Percentiles rank a stretch among this genome's conserved stretches.
These are phyloP conservation scores for Epichloe gansuensis DNA, from an alignment of 2,329 filamentous ascomycete species.

Conservation along the genomic window DNA sequence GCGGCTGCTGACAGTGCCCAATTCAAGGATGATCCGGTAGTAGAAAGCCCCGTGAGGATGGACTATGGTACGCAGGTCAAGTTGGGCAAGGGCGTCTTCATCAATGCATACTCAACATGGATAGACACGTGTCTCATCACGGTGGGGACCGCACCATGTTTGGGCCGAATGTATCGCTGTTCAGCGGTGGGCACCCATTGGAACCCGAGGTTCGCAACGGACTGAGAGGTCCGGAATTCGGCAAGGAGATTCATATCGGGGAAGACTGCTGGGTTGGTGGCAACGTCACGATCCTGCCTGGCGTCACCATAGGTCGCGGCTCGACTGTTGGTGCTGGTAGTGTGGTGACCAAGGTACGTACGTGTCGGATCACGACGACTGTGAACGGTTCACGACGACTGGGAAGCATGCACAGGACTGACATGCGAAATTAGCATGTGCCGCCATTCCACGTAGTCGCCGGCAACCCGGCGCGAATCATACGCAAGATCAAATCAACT, in stretches of 20 bases:
- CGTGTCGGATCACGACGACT: conserved; percentile 25
- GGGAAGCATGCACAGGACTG: conserved; percentile 41
- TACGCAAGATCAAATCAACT: conserved; percentile 3
- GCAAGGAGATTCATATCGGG: conserved; percentile 61
- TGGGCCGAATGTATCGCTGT: conserved; percentile 69
- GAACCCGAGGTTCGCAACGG: conserved; percentile 66
- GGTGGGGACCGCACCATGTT: conserved; percentile 68
- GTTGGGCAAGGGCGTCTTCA: conserved; percentile 53
- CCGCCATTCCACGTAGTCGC: conserved; percentile 17
- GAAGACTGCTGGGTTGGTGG: conserved; percentile 76
- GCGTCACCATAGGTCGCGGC: conserved; percentile 67
- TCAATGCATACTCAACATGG: conserved; percentile 64
- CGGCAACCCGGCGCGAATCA: conserved; percentile 13
- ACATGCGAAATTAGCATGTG: conserved; percentile 15
- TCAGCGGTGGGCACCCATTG: conserved; percentile 62
- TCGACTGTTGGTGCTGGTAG: conserved; percentile 66
- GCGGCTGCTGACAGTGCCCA: conserved; percentile 4
- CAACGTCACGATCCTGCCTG: conserved; percentile 57
- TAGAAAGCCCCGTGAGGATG: conserved; percentile 10
- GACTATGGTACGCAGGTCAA: conserved; percentile 22
- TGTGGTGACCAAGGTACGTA: conserved; percentile 60
- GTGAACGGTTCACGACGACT: conserved; percentile 42
- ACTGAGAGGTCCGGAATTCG: conserved; percentile 60
- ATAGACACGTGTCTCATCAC: conserved; percentile 65
- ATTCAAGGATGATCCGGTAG: conserved; percentile 7